A percentile compares a stretch with the other conserved stretches of the same genome.
phyloP scores from a whole-genome alignment of 768 basidiomycete genomes.

The Crassisporium funariophilum region DNA sequence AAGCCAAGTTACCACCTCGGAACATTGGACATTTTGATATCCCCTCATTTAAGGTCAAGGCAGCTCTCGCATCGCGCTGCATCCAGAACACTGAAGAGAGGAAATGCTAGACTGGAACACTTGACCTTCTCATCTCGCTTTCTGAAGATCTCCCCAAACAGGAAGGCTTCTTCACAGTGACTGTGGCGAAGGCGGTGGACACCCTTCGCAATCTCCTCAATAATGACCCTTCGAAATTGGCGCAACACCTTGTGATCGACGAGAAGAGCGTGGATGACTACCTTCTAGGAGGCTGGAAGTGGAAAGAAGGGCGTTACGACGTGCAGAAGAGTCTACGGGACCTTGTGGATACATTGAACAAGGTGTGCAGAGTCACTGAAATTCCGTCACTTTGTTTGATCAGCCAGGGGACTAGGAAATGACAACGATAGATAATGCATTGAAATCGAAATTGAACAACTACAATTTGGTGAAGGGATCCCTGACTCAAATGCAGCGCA shows the following conservation, averaged over 20 bases:
- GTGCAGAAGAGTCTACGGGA: constrained; percentile 81
- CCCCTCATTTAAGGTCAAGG: constrained; percentile 85
- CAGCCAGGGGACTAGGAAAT: constrained; percentile 67
- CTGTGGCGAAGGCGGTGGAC: constrained; percentile 92
- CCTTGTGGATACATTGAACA: constrained; percentile 81
- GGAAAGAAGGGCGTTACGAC: constrained; percentile 93
- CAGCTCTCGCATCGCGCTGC: constrained; percentile 12
- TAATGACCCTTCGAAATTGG: constrained; percentile 77
- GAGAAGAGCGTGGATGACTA: constrained; percentile 81
- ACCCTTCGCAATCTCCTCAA: constrained; percentile 88
- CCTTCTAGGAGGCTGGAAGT: constrained; percentile 80
- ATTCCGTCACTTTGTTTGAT: constrained; percentile 3
- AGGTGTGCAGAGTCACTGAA: constrained; percentile 49
- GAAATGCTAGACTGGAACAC: constrained; percentile 81
- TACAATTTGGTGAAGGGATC: constrained; percentile 96
- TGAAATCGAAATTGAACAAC: constrained; percentile 88
- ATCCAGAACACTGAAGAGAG: constrained; percentile 16
- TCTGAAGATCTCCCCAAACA: constrained; percentile 94
- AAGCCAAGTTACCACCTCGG: constrained; percentile 50
- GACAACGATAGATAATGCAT: constrained; percentile 89
- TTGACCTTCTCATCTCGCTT: constrained; percentile 83
- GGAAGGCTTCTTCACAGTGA: constrained; percentile 82
- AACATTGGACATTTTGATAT: constrained; percentile 69
- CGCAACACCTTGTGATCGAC: constrained; percentile 78
- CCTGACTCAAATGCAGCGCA: constrained; percentile 89